Percentiles rank a stretch among this genome's conserved stretches.
Conservation (phyloP, 306 rosid genomes). For the Purshia tridentata region DNA sequence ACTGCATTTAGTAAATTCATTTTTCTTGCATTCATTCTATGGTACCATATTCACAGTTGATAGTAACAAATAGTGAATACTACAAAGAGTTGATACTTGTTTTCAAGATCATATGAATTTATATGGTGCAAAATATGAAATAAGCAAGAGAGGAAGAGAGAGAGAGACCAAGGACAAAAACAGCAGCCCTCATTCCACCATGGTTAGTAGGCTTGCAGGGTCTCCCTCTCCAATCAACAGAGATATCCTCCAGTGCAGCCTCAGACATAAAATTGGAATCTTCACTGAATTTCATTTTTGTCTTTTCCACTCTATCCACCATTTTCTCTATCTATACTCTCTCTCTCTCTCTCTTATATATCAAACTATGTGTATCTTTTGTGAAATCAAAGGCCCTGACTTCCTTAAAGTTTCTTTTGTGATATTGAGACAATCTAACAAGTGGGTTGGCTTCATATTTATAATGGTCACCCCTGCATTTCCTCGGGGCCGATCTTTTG, state of each 20-base stretch:
- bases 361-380: not conserved
- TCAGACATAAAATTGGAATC: constrained; percentile 25
- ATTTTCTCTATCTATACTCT: not conserved
- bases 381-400: constrained; percentile 2
- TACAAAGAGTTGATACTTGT: too few species aligned
- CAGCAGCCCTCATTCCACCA: constrained; percentile 68
- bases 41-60: too few species aligned
- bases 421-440: not conserved
- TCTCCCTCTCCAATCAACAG: constrained; percentile 63
- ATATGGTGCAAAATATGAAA: not conserved
- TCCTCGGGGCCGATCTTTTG: constrained; percentile 23
- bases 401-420: constrained; percentile 4
- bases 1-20: too few species aligned
- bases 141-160: not conserved
- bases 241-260: constrained; percentile 22
- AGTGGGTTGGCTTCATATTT: constrained; percentile 1
- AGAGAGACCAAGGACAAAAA: constrained; percentile 57
- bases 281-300: constrained; percentile 13
- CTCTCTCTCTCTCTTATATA: not conserved
- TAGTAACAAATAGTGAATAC: not conserved
- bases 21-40: not conserved
- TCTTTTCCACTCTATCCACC: constrained; percentile 7
- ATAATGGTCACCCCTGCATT: constrained; percentile 4
- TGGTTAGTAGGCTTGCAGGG: constrained; percentile 43
- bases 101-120: not conserved